Base-by-base conservation (phyloP, 495 filamentous ascomycete species). In the Annulohypoxylon nitens region DNA sequence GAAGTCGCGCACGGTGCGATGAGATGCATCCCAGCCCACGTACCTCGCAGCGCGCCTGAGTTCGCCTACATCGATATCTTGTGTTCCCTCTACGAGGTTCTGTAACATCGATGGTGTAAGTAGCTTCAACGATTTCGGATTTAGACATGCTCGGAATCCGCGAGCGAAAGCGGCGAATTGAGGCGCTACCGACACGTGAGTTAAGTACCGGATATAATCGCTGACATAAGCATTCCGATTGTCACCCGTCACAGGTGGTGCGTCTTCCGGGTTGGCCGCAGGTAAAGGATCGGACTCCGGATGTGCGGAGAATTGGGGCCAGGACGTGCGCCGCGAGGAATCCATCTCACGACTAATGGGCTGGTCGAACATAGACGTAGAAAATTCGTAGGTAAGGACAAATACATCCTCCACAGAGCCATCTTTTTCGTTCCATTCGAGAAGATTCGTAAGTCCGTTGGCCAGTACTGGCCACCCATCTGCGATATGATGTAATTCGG, bases 121-220 rank as follows among this genome's bases (percentile, higher is more conserved):
- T 39, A 97, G 87, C 0, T 85, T 84, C 4, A 97, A 80, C 0
- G 91, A 89, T 30, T 89, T 89, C 3, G 84, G 86, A 70, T 93
- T 87, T 39, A 97, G 83, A 74, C 93, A 92, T 2, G 89, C 85
- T 75, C 87, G 89, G 83, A 98, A 97, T n/a, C 95, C 93, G 9
- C 87, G 87, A 6, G 86, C 83, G 78, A 98, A 98, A 4, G 95
- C 93, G 41, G 90, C 84, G 71, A 88, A 95, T 75, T 97, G 94
- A 2, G 91, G 88, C 0, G 83, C 80, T 51, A 98, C 87, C 3
- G 93, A 94, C 54, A 91, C 88, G 76, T 92, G 85, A 0, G 93
- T 93, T 34, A 98, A 85, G 87, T 93, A 97, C 61, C 86, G 88
- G 70, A 97, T 92, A 80, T 98, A 98, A 78, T 97, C 93, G n/a